Evolutionary conservation across 177 flowering plant species (phyloP).

Genomic region (Tripterygium wilfordii): DNA sequence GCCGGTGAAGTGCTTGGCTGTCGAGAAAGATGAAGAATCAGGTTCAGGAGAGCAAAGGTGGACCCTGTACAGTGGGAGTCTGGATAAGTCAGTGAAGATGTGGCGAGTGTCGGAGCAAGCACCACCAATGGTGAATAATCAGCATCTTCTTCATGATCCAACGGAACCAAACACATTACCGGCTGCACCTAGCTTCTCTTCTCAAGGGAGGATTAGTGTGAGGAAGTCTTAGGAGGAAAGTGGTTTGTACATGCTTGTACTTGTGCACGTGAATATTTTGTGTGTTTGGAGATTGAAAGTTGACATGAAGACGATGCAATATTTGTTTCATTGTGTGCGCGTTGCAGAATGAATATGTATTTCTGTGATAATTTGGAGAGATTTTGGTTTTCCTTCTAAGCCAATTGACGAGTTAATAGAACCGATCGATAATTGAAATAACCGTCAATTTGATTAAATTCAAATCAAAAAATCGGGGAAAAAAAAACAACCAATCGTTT

Average conservation of each 20-base stretch:
- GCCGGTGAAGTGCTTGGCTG: constrained; percentile 72
- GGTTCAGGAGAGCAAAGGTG: constrained; percentile 14
- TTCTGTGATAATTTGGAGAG: too few relatives aligned
- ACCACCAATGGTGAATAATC: constrained; percentile 11
- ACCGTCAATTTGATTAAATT: too few relatives aligned
- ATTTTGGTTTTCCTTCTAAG: too few relatives aligned
- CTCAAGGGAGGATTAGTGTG: constrained; percentile 9
- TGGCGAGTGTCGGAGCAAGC: constrained; percentile 54
- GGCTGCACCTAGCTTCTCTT: constrained; percentile 14
- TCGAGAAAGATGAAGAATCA: constrained; percentile 34
- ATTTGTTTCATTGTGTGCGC: too few relatives aligned
- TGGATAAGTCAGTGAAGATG: constrained; percentile 72
- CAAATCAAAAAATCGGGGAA: too few relatives aligned
- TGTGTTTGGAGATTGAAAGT: too few relatives aligned
- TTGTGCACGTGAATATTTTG: too few relatives aligned
- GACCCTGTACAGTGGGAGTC: constrained; percentile 63
- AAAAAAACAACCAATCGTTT: too few relatives aligned
- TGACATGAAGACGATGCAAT: too few relatives aligned
- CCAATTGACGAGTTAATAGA: too few relatives aligned
- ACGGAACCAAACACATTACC: neutral
- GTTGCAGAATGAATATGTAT: too few relatives aligned
- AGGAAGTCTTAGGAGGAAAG: neutral
- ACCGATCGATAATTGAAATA: too few relatives aligned
- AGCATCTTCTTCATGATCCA: neutral
- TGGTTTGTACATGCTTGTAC: neutral